Base-by-base conservation (phyloP, 1,284 basidiomycete species). In the Sporisorium graminicola region DNA sequence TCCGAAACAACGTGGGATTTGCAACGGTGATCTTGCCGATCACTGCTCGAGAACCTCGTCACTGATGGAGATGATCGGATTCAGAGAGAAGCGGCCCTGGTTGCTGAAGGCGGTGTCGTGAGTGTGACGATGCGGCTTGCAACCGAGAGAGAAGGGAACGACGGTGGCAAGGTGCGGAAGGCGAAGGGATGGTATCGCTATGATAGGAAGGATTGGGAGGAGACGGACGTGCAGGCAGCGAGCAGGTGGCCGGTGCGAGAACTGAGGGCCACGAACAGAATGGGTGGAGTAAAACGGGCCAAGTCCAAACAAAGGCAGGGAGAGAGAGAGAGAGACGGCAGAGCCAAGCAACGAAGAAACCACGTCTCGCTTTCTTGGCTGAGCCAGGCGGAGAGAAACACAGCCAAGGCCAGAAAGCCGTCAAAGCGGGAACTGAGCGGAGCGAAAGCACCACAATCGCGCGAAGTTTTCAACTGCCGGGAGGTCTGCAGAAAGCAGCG, bases 231-330 rank as follows among this genome's bases (percentile, higher is more conserved):
- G 46, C 29, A 22, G 54, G 24, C 43, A 35, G 33, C 33, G 33
- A 14, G 57, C 33, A n/a, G 62, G 60, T 72, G 69, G 69, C 60
- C 69, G 69, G 69, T 71, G 69, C 69, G 69, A 58, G 70, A 53
- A 35, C 44, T 20, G 42, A 33, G 46, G 31, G 55, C 26, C 20
- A 31, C 44, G 56, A n/a, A 40, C 26, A 44, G 26, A 14, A 24
- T 26, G 53, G 44, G 53, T 44, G 50, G 58, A 49, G 55, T 33
- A 50, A 51, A 24, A 47, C 26, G 51, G 51, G 51, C 33, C 51
- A 46, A 35, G 52, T n/a, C 18, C 27, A n/a, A 26, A 33, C 46
- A 22, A 35, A n/a, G 27, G 37, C 37, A n/a, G n/a, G n/a, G n/a
- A n/a, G n/a, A n/a, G n/a, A n/a, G n/a, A n/a, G n/a, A n/a, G n/a